Percentiles rank a stretch among this genome's conserved stretches.
Evolutionary conservation across 1,284 basidiomycete genomes (phyloP).

Genomic region (Takashimella tepidaria): DNA sequence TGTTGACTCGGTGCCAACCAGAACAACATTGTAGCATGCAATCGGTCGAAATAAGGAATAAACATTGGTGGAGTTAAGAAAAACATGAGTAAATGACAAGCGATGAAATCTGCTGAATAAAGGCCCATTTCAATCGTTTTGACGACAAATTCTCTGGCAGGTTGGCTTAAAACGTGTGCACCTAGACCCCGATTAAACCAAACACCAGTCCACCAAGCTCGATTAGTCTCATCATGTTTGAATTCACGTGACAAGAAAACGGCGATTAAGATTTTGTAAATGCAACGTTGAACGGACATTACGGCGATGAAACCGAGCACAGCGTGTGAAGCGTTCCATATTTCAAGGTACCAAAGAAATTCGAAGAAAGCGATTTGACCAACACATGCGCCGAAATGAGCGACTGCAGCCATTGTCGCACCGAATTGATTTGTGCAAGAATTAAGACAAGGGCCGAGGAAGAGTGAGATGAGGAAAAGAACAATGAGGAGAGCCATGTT

Average conservation of each 20-base stretch:
- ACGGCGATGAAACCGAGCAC: constrained; percentile 82
- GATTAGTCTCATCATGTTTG: constrained; percentile 95
- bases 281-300: constrained; percentile 78
- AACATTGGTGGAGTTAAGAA: constrained; percentile 73
- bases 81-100: constrained; percentile 58
- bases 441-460: constrained; percentile 81
- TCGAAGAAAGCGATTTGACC: constrained; percentile 90
- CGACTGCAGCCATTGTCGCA: constrained; percentile 80
- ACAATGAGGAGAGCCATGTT: constrained; percentile 83
- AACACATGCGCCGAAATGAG: constrained; percentile 70
- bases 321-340: constrained; percentile 86
- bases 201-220: constrained; percentile 92
- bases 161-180: constrained; percentile 80
- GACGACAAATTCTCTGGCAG: constrained; percentile 88
- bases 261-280: constrained; percentile 87
- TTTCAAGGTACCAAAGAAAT: constrained; percentile 89
- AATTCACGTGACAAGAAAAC: constrained; percentile 91
- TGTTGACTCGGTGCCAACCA: constrained; percentile 65
- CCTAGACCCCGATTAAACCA: constrained; percentile 93
- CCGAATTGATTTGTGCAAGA: constrained; percentile 79
- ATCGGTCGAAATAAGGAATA: constrained; percentile 77
- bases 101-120: constrained; percentile 74
- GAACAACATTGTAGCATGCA: constrained; percentile 81
- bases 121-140: constrained; percentile 95
- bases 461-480: constrained; percentile 83